Evolutionary conservation across 768 basidiomycete species (phyloP).

Genomic region (Kwoniella mangroviensis): DNA sequence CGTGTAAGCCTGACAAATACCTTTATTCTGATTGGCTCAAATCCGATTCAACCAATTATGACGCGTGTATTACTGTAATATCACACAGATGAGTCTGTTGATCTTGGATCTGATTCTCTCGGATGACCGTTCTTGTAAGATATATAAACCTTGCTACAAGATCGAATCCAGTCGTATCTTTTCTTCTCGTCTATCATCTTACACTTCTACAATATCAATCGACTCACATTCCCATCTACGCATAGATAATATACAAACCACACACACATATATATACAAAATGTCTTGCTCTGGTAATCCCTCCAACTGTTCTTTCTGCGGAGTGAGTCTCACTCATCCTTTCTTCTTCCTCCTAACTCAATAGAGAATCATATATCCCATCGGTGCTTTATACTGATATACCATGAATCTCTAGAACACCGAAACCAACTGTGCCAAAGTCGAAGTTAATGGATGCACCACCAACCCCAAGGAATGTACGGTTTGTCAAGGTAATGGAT

Average conservation of each 20-base stretch:
- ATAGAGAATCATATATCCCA: background rate
- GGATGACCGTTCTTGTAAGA: slow-evolving; percentile 2
- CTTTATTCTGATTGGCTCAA: slow-evolving; percentile 5
- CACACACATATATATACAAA: slow-evolving; percentile 19
- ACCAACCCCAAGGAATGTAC: slow-evolving; percentile 44
- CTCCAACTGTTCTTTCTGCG: slow-evolving; percentile 50
- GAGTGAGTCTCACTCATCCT: slow-evolving; percentile 36
- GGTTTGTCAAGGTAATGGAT: slow-evolving; percentile 47
- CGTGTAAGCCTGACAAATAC: background rate
- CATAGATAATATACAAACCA: background rate
- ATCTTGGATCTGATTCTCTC: background rate
- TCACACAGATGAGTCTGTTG: background rate
- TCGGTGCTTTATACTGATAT: background rate
- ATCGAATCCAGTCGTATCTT: background rate
- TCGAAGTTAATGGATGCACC: slow-evolving; percentile 44
- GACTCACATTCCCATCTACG: background rate
- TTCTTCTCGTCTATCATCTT: background rate
- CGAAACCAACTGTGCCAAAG: slow-evolving; percentile 41
- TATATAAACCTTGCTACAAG: background rate
- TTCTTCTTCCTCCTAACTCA: background rate
- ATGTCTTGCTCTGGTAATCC: slow-evolving; percentile 53
- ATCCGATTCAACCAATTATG: background rate
- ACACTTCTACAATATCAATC: background rate
- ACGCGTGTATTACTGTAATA: slow-evolving; percentile 8
- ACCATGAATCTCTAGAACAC: slow-evolving; percentile 14